Evolutionary conservation across 2,329 filamentous ascomycete genomes (phyloP).

Genomic region (Ophiostoma quercus): DNA sequence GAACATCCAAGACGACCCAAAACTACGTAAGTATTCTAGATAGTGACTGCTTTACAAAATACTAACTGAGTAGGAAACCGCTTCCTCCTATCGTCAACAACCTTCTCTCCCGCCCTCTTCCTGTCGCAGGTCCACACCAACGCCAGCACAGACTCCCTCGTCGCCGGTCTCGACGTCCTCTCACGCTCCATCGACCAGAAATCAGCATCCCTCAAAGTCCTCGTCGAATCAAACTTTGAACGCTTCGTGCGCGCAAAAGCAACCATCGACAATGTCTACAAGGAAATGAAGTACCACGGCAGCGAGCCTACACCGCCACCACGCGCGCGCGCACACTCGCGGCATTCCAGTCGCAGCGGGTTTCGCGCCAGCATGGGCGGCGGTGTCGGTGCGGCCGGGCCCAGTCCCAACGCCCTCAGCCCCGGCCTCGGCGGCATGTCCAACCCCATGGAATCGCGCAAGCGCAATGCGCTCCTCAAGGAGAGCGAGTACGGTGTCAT

Average conservation of each 20-base stretch:
- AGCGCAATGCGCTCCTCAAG: slow-evolving; percentile 86
- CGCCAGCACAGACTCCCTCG: slow-evolving; percentile 74
- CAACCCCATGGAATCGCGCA: slow-evolving; percentile 38
- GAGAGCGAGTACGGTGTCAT: slow-evolving; percentile 87
- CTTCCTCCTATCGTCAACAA: slow-evolving; percentile 91
- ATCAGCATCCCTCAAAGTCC: slow-evolving; percentile 88
- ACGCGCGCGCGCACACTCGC: slow-evolving; percentile 50
- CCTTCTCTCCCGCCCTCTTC: slow-evolving; percentile 88
- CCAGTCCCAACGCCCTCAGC: background rate
- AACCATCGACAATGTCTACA: slow-evolving; percentile 98
- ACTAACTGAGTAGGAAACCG: slow-evolving; percentile 54
- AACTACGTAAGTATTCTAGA: slow-evolving; percentile 49
- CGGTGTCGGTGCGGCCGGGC: background rate
- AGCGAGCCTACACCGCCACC: slow-evolving; percentile 43
- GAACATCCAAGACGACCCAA: slow-evolving; percentile 70
- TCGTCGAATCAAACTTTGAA: slow-evolving; percentile 98
- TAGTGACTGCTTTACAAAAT: too few relatives aligned
- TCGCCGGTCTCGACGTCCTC: slow-evolving; percentile 77
- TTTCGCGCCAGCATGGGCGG: slow-evolving; percentile 49
- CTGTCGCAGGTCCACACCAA: slow-evolving; percentile 85
- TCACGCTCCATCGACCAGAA: slow-evolving; percentile 95
- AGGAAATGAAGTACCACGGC: slow-evolving; percentile 81
- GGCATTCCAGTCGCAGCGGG: slow-evolving; percentile 62
- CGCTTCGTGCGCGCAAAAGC: slow-evolving; percentile 95
- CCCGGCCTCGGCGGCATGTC: slow-evolving; percentile 11